phyloP scores from a whole-genome alignment of 192 early-diverging fungal genomes.

The Backusella sp. region DNA sequence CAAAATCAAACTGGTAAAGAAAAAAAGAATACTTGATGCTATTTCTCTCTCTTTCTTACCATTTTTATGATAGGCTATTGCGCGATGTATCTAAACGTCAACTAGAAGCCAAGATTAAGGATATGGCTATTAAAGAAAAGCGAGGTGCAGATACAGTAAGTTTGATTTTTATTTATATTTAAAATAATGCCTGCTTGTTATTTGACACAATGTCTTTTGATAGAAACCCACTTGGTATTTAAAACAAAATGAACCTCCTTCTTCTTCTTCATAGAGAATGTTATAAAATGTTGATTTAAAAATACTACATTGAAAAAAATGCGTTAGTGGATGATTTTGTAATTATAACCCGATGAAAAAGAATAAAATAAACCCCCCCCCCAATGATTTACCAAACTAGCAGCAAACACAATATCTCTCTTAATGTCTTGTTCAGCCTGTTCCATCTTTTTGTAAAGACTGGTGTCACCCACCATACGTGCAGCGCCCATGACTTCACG shows the following conservation, averaged over 20 bases:
- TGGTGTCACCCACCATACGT: slow-evolving; percentile 85
- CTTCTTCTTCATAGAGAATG: no score
- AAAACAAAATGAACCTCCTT: slow-evolving; percentile 1
- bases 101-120: slow-evolving; percentile 32
- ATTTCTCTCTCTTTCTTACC: neutral
- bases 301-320: neutral
- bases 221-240: slow-evolving; percentile 26
- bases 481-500: slow-evolving; percentile 85
- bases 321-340: neutral
- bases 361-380: neutral
- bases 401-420: slow-evolving; percentile 96
- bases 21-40: no score
- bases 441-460: slow-evolving; percentile 91
- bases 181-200: neutral
- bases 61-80: slow-evolving; percentile 13
- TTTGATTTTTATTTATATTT: neutral
- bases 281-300: neutral
- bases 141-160: slow-evolving; percentile 35
- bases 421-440: slow-evolving; percentile 82
- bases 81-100: slow-evolving; percentile 27
- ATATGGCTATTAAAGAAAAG: slow-evolving; percentile 38
- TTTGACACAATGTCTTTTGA: neutral
- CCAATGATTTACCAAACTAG: slow-evolving; percentile 56
- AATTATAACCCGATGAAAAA: neutral
- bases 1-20: slow-evolving; percentile 20